Base-by-base conservation (phyloP, 1,139 yeast species). In the Saccharomyces pastorianus region DNA sequence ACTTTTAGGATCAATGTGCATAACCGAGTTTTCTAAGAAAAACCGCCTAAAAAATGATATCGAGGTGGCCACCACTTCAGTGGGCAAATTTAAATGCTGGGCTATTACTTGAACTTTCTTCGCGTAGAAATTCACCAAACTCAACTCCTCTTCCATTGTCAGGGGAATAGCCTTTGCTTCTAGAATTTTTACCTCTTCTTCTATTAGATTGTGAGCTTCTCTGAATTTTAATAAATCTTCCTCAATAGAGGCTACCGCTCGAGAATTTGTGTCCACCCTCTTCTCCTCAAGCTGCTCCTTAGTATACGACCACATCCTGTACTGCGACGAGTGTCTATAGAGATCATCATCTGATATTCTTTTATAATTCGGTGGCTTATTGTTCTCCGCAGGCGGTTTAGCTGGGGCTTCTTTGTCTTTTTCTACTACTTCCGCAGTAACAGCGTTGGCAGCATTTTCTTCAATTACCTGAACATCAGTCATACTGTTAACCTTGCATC, bases 1-100 rank as follows among this genome's bases (percentile, higher is more conserved):
- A 59, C 83, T 80, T 65, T 88, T 88, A 9, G 99, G 99, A 62
- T 88, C 95, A 64, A 80, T 81, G 61, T 88, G 90, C 90, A 89
- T 83, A 32, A 87, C 91, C 26, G 93, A 84, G 65, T 88, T 82
- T 29, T 77, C 77, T 47, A 93, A 75, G 66, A 85, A 95, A 69
- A 93, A 95, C 66, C 85, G 84, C 65, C 84, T 82, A 66, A 95
- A 81, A 66, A 86, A 93, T n/a, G 89, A 79, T 2, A 89, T 81
- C 0, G 98, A 96, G 0, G 98, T 89, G 7, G 96, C 93, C 51
- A 79, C 70, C 2, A 83, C 85, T 56, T 82, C 86, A 0, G 88
- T 77, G 0, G 88, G 86, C 66, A 85, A 71, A 56, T 79, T 76
- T 64, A 83, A 76, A 57, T 76, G 75, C 50, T 75, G 76, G 2